Evolutionary conservation across 1,284 basidiomycete species (phyloP), one percentile per base, ranked within the genome.

Genomic region (Ustilago trichophora): DNA sequence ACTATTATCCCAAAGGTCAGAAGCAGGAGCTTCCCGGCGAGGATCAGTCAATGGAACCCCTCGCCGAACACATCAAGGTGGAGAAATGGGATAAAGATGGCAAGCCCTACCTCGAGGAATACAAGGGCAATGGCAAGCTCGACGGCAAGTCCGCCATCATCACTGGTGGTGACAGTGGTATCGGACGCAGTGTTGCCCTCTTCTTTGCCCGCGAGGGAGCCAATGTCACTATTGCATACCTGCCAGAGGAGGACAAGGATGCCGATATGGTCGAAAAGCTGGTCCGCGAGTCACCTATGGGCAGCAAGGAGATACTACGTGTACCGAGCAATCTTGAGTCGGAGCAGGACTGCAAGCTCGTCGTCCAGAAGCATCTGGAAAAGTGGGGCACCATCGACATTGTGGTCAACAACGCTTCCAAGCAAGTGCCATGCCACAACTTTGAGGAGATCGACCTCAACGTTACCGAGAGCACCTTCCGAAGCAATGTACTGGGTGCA

Each of bases 201-300:
- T 84, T 87, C 78, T 88, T 87, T 67, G 87, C 87, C 1, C 83
- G 87, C 15, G 88, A 89, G 75, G 88, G 88, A 2, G 85, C 85
- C 13, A 87, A 87, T 44, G 84, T 89, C n/a, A 87, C 87, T 0
- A 87, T 89, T 58, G 84, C 84, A n/a, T 86, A 88, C 78, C 83
- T 89, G 2, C 85, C 86, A 5, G 83, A 87, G 67, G 88, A 89
- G 80, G 82, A 86, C 67, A 82, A 85, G 55, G 88, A 90, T 78
- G 74, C 66, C 16, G 44, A 71, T 6, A 35, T 31, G 16, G 65
- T 75, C n/a, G 66, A 66, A 40, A 40, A 57, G 52, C 46, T 74
- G 6, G 65, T 67, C 29, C 40, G 47, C 15, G 34, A 68, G 29
- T 62, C 65, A 2, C 72, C 75, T 19, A 76, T 72, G 72, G 75